These are phyloP conservation scores for Polyrhizophydium stewartii DNA, from an alignment of 371 early-diverging fungal species.

Conservation along the genomic window DNA sequence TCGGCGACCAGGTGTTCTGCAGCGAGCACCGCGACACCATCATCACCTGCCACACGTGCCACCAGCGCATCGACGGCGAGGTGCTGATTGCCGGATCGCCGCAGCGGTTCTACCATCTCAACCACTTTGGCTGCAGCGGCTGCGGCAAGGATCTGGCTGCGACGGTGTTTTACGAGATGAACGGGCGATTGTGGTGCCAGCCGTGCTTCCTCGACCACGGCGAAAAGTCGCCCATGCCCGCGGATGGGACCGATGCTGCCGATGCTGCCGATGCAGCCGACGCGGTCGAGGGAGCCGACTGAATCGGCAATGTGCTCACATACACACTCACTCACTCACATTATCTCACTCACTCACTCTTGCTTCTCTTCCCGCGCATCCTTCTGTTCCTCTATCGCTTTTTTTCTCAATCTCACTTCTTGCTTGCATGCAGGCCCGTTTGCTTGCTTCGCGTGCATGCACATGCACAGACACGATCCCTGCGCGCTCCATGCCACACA, in stretches of 20 bases:
- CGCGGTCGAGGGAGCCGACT: too few species aligned
- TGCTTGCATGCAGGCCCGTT: too few species aligned
- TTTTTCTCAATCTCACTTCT: too few species aligned
- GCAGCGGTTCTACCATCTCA: not conserved
- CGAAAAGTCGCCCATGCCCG: not conserved
- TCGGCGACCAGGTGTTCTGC: slow-evolving; percentile 6
- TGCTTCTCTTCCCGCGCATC: too few species aligned
- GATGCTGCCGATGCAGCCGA: not conserved
- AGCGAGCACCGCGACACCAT: slow-evolving; percentile 4
- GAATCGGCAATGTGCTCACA: too few species aligned
- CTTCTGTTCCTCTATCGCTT: too few species aligned
- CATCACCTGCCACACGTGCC: not conserved
- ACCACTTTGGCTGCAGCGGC: slow-evolving; percentile 1
- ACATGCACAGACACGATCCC: too few species aligned
- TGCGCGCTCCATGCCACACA: too few species aligned
- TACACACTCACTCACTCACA: too few species aligned
- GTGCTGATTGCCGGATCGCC: slow-evolving; percentile 1
- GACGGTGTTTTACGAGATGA: slow-evolving; percentile 1
- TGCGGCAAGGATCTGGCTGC: not conserved
- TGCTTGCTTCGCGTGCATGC: too few species aligned
- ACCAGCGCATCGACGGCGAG: slow-evolving; percentile 7
- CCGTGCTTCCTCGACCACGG: slow-evolving; percentile 2
- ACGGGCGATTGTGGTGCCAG: not conserved
- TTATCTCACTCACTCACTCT: not conserved
- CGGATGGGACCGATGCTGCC: not conserved